Evolutionary conservation across 495 filamentous ascomycete genomes (phyloP).

Genomic region (Parathielavia hyrcaniae): DNA sequence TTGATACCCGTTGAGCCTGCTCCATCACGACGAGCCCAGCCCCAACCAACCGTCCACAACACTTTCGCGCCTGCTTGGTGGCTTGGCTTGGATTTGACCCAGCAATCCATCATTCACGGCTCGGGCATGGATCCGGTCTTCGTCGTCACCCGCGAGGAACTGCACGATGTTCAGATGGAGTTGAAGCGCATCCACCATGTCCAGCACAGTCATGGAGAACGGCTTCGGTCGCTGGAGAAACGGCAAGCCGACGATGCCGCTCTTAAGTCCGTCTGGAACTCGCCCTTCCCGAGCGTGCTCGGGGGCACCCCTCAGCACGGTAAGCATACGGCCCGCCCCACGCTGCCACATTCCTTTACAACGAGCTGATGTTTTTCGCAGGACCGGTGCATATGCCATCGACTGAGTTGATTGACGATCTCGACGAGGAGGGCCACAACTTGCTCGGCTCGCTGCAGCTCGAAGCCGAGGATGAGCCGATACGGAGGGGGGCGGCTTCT

Average conservation of each 20-base stretch:
- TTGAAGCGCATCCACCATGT: constrained; percentile 73
- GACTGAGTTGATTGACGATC: constrained; percentile 54
- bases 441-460: constrained; percentile 70
- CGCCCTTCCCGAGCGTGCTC: constrained; percentile 72
- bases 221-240: constrained; percentile 71
- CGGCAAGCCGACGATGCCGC: constrained; percentile 74
- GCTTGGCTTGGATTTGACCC: background rate
- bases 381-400: constrained; percentile 67
- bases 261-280: constrained; percentile 83
- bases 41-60: background rate
- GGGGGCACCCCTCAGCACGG: constrained; percentile 77
- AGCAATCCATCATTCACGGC: background rate
- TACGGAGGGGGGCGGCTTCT: constrained; percentile 72
- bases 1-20: background rate
- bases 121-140: constrained; percentile 53
- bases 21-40: background rate
- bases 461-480: constrained; percentile 74
- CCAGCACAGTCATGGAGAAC: constrained; percentile 75
- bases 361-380: constrained; percentile 36
- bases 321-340: constrained; percentile 35
- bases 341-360: constrained; percentile 1
- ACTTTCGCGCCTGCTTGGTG: constrained; percentile 9
- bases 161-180: constrained; percentile 82
- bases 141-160: constrained; percentile 56
- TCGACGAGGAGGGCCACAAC: constrained; percentile 71